phyloP scores from a whole-genome alignment of 305 asterid species.

The Solanum hybrid region DNA sequence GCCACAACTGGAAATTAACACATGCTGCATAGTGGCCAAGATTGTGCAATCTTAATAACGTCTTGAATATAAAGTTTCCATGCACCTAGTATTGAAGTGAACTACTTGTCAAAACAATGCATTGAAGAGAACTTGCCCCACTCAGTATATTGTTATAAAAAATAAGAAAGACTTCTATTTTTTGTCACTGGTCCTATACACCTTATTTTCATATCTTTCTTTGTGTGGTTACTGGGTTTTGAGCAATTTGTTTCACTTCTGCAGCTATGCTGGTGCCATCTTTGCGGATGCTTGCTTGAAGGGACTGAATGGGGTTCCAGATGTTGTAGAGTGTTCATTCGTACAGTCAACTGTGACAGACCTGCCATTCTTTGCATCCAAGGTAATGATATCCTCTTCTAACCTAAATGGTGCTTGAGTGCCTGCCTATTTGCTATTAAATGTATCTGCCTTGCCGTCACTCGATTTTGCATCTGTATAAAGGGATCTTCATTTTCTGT shows the following conservation, averaged over 20 bases:
- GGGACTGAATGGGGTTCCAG: constrained; percentile 95
- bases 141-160: neutral
- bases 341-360: constrained; percentile 19
- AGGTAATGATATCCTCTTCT: constrained; percentile 9
- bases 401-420: neutral
- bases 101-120: neutral
- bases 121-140: neutral
- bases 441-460: neutral
- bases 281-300: constrained; percentile 93
- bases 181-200: neutral
- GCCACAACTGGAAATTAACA: neutral
- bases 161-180: neutral
- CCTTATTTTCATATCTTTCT: neutral
- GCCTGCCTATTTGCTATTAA: neutral
- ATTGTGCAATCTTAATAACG: neutral
- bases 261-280: constrained; percentile 88
- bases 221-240: neutral
- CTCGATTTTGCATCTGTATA: neutral
- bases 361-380: constrained; percentile 21
- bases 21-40: neutral
- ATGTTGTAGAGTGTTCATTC: constrained; percentile 80
- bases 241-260: neutral
- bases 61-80: neutral
- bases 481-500: neutral
- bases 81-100: neutral